Conservation (phyloP, 2,329 filamentous ascomycete genomes). For the Ampelomyces quisqualis region DNA sequence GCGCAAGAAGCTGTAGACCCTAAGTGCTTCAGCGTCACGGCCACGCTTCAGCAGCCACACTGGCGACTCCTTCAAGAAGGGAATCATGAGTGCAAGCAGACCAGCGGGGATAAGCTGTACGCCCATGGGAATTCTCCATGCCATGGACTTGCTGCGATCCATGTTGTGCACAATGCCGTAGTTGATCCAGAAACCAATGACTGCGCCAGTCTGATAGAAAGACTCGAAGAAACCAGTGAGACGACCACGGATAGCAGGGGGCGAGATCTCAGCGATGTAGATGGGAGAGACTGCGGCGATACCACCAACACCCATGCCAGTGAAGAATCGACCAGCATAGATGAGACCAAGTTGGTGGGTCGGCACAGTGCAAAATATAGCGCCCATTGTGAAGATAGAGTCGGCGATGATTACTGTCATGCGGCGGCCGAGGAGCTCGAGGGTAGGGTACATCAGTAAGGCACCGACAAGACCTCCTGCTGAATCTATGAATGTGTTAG, state of each 20-base stretch:
- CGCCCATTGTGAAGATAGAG: conserved; percentile 48
- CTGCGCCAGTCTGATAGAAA: conserved; percentile 63
- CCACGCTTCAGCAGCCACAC: conserved; percentile 35
- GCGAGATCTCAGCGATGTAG: conserved; percentile 49
- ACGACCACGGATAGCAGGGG: conserved; percentile 63
- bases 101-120: conserved; percentile 48
- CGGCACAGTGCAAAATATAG: conserved; percentile 43
- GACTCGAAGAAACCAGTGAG: conserved; percentile 67
- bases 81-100: conserved; percentile 36
- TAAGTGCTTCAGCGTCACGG: conserved; percentile 43
- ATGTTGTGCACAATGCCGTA: conserved; percentile 46
- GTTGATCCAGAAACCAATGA: conserved; percentile 47
- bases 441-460: conserved; percentile 48
- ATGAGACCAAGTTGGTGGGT: conserved; percentile 42
- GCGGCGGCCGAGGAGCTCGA: conserved; percentile 53
- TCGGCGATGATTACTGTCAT: conserved; percentile 53
- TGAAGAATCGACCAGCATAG: conserved; percentile 46
- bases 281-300: conserved; percentile 43
- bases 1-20: conserved; percentile 48
- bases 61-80: conserved; percentile 39
- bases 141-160: conserved; percentile 49
- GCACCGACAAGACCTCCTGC: conserved; percentile 58
- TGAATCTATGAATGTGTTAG: no score
- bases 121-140: conserved; percentile 64
- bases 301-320: conserved; percentile 43